phyloP scores from a whole-genome alignment of 2,329 filamentous ascomycete species.

The Myrmaecium sp. region DNA sequence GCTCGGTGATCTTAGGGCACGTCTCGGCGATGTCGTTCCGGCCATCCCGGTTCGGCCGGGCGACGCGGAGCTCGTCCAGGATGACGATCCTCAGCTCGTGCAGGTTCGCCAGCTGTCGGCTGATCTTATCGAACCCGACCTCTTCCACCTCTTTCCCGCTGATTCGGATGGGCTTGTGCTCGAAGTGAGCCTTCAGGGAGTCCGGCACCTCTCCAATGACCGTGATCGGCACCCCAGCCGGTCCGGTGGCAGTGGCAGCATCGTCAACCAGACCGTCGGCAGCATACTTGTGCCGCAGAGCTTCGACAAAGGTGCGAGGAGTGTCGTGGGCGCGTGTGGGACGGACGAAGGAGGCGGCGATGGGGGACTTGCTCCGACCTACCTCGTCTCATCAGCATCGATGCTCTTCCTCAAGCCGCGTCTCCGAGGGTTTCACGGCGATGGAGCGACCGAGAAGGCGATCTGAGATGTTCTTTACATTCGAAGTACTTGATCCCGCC shows the following conservation, averaged over 20 bases:
- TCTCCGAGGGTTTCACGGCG: neutral
- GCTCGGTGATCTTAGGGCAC: constrained; percentile 46
- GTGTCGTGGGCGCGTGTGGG: constrained; percentile 53
- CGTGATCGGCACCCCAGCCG: constrained; percentile 1
- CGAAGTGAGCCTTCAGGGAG: constrained; percentile 9
- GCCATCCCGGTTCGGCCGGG: constrained; percentile 16
- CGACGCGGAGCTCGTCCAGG: constrained; percentile 58
- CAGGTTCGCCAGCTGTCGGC: constrained; percentile 59
- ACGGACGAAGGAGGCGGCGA: constrained; percentile 73
- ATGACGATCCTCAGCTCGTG: constrained; percentile 66
- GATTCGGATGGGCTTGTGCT: constrained; percentile 46
- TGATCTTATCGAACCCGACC: constrained; percentile 88
- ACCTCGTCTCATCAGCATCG: constrained; percentile 24
- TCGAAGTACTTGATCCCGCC: constrained; percentile 65
- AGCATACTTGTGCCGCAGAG: constrained; percentile 71
- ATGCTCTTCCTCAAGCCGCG: neutral
- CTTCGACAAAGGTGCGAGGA: constrained; percentile 59
- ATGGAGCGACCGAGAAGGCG: too few relatives aligned
- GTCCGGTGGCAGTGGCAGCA: too few relatives aligned
- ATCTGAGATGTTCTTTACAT: constrained; percentile 40
- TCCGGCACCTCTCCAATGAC: constrained; percentile 6
- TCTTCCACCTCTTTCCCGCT: constrained; percentile 76
- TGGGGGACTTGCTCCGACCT: constrained; percentile 46
- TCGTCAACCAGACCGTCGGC: constrained; percentile 33
- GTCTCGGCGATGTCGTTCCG: constrained; percentile 34